These are phyloP conservation scores for Mucor saturninus DNA, from an alignment of 371 early-diverging fungal genomes.

Conservation along the genomic window DNA sequence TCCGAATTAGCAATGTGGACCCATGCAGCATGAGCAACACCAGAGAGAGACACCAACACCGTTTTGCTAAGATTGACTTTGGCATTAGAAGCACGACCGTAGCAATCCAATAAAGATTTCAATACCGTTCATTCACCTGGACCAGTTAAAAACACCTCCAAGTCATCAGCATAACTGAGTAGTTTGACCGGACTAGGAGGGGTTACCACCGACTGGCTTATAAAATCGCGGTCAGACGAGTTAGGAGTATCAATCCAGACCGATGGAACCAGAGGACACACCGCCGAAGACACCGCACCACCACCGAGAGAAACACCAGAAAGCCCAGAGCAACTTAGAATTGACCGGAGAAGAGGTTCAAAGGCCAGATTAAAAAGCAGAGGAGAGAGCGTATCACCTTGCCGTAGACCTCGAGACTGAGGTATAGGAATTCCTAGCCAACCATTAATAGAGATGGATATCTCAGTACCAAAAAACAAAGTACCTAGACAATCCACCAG, in stretches of 20 bases:
- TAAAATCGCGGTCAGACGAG: too few species aligned
- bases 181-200: conserved; percentile 1
- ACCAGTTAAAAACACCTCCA: too few species aligned
- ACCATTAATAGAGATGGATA: conserved; percentile 20
- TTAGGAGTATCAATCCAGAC: conserved; percentile 24
- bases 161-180: too few species aligned
- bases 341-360: conserved; percentile 3
- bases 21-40: too few species aligned
- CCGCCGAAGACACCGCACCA: too few species aligned
- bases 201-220: conserved; percentile 24
- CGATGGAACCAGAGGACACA: neutral
- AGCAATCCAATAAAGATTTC: too few species aligned
- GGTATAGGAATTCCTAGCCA: neutral
- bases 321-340: neutral
- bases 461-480: conserved; percentile 13
- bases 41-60: too few species aligned
- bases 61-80: too few species aligned
- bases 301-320: conserved; percentile 2
- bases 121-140: too few species aligned
- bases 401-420: conserved; percentile 17
- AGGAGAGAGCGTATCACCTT: conserved; percentile 22
- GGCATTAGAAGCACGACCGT: too few species aligned
- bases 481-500: neutral
- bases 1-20: neutral
- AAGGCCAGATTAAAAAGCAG: conserved; percentile 24